Conservation (phyloP, 495 filamentous ascomycete genomes). For the Pseudoneurospora amorphoporcata region DNA sequence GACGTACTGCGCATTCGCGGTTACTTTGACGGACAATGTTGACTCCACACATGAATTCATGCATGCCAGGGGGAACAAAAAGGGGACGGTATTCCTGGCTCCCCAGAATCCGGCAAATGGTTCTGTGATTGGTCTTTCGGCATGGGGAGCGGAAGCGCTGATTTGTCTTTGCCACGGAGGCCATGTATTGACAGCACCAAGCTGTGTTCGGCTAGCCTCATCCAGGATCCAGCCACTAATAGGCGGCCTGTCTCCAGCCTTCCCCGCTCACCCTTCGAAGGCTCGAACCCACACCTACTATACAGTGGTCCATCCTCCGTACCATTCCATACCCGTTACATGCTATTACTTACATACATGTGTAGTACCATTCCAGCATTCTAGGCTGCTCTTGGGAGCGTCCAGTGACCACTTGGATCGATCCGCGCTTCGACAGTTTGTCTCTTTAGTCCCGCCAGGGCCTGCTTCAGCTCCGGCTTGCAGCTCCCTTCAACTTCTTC, state of each 20-base stretch:
- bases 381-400: neutral
- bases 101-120: neutral
- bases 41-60: neutral
- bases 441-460: neutral
- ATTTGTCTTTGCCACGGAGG: conserved; percentile 19
- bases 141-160: conserved; percentile 3
- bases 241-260: conserved; percentile 14
- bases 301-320: neutral
- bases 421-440: neutral
- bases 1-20: neutral
- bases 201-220: conserved; percentile 15
- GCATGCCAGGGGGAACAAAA: neutral
- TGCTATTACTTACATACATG: neutral
- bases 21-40: neutral
- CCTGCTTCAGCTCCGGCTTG: neutral
- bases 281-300: neutral
- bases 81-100: neutral
- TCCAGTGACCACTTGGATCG: neutral
- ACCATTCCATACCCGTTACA: neutral
- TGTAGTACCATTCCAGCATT: neutral
- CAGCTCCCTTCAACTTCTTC: neutral
- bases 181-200: conserved; percentile 9
- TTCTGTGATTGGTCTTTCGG: neutral
- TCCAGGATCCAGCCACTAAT: conserved; percentile 17
- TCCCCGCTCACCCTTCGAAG: conserved; percentile 16